Evolutionary conservation across 2,329 filamentous ascomycete species (phyloP).

Genomic region (Alternaria triticimaculans): DNA sequence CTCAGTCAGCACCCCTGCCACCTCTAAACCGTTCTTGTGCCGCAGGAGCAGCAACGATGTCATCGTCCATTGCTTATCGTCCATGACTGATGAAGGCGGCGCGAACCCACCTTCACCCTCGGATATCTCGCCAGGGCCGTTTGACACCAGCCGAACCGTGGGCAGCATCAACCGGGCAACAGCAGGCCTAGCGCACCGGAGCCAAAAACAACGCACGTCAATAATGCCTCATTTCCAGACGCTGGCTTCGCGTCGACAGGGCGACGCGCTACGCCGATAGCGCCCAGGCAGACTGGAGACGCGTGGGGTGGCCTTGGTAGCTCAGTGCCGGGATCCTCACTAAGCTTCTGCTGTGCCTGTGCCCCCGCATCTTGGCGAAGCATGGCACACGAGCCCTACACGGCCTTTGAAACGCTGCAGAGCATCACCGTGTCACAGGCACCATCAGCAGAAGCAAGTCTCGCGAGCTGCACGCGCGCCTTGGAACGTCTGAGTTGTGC

Average conservation of each 20-base stretch:
- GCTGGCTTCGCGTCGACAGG: neutral
- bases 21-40: conserved; percentile 16
- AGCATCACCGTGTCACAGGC: neutral
- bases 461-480: neutral
- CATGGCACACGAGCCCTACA: neutral
- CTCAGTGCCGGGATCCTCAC: conserved; percentile 19
- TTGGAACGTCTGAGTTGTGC: neutral
- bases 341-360: conserved; percentile 24
- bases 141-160: neutral
- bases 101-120: conserved; percentile 8
- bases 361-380: conserved; percentile 17
- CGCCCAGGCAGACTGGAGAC: conserved; percentile 9
- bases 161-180: neutral
- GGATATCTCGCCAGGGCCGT: neutral
- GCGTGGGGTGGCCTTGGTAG: conserved; percentile 18
- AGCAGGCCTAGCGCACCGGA: conserved; percentile 12
- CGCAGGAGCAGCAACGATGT: conserved; percentile 18
- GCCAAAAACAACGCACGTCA: conserved; percentile 8
- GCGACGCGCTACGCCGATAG: conserved; percentile 15
- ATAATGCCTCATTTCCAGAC: conserved; percentile 24
- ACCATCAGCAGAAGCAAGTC: neutral
- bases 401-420: neutral
- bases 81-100: conserved; percentile 16
- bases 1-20: conserved; percentile 14
- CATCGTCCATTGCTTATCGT: conserved; percentile 28